Conservation (phyloP, 768 basidiomycete genomes). For the Russula sp. region DNA sequence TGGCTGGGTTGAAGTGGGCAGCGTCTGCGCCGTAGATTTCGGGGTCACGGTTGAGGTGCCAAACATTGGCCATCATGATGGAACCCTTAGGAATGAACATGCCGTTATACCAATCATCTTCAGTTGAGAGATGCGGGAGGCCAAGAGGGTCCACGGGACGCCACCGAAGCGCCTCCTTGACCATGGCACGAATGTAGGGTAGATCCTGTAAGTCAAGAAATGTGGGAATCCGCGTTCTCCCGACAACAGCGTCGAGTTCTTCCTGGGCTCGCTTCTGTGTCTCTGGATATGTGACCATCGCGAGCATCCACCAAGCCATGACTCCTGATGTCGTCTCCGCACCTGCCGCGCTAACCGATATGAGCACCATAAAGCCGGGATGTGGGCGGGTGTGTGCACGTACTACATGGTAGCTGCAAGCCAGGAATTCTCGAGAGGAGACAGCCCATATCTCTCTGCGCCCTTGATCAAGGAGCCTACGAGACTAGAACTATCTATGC, state of each 20-base stretch:
- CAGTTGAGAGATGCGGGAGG: slow-evolving; percentile 14
- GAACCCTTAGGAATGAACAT: slow-evolving; percentile 18
- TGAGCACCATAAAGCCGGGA: not conserved
- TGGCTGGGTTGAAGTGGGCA: slow-evolving; percentile 10
- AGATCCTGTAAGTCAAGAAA: slow-evolving; percentile 6
- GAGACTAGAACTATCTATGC: slow-evolving; percentile 15
- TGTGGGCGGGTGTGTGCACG: not conserved
- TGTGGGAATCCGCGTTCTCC: slow-evolving; percentile 4
- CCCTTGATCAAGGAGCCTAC: slow-evolving; percentile 11
- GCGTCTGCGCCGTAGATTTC: slow-evolving; percentile 11
- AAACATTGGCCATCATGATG: slow-evolving; percentile 10
- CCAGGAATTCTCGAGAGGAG: slow-evolving; percentile 8
- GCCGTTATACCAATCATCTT: slow-evolving; percentile 18
- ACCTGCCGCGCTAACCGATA: not conserved
- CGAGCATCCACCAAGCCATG: slow-evolving; percentile 14
- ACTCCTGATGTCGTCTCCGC: slow-evolving; percentile 9
- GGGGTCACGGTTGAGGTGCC: slow-evolving; percentile 16
- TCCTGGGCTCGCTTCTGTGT: slow-evolving; percentile 12
- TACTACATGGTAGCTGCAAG: slow-evolving; percentile 13
- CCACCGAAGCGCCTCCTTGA: slow-evolving; percentile 21
- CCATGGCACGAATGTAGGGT: slow-evolving; percentile 16
- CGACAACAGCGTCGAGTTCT: slow-evolving; percentile 15
- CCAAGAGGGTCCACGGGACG: slow-evolving; percentile 16
- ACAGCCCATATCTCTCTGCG: slow-evolving; percentile 12
- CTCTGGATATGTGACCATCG: slow-evolving; percentile 13